A percentile compares a stretch with the other conserved stretches of the same genome.
These are phyloP conservation scores for Hypoxylon sp. DNA, from an alignment of 2,329 filamentous ascomycete species.

Conservation along the genomic window DNA sequence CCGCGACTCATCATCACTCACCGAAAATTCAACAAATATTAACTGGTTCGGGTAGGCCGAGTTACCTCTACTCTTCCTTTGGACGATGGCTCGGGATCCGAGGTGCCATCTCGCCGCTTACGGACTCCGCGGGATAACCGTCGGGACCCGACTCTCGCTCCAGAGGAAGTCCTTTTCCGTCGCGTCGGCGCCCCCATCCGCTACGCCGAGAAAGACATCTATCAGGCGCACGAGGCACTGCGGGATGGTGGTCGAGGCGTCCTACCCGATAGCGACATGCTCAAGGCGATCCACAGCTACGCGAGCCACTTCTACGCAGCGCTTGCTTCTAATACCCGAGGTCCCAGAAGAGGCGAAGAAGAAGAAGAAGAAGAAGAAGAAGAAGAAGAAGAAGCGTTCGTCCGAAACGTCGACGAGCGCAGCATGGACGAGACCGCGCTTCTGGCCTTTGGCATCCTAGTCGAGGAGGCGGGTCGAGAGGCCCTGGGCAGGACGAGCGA, in stretches of 20 bases:
- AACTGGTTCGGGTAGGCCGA: slow-evolving; percentile 52
- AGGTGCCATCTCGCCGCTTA: slow-evolving; percentile 39
- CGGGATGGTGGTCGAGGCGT: slow-evolving; percentile 61
- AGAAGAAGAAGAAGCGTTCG: slow-evolving; percentile 7
- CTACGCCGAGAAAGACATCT: slow-evolving; percentile 80
- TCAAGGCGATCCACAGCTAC: slow-evolving; percentile 79
- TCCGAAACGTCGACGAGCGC: slow-evolving; percentile 62
- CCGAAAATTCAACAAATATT: slow-evolving; percentile 20
- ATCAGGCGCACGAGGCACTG: slow-evolving; percentile 74
- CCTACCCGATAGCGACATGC: slow-evolving; percentile 78
- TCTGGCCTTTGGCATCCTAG: slow-evolving; percentile 79
- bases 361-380: not conserved
- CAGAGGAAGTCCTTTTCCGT: slow-evolving; percentile 80
- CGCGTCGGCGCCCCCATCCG: slow-evolving; percentile 74
- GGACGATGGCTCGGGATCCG: slow-evolving; percentile 43
- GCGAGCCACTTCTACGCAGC: slow-evolving; percentile 75
- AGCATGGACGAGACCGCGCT: slow-evolving; percentile 86
- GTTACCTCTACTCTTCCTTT: slow-evolving; percentile 55
- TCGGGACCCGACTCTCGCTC: slow-evolving; percentile 64
- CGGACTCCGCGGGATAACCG: slow-evolving; percentile 47
- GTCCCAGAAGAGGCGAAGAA: slow-evolving; percentile 17
- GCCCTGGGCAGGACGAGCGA: slow-evolving; percentile 76
- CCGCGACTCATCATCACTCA: slow-evolving; percentile 3
- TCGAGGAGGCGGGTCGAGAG: slow-evolving; percentile 78
- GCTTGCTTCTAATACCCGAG: slow-evolving; percentile 47